Evolutionary conservation across 257 asterid genomes (phyloP).

Genomic region (Verbascum thapsus): DNA sequence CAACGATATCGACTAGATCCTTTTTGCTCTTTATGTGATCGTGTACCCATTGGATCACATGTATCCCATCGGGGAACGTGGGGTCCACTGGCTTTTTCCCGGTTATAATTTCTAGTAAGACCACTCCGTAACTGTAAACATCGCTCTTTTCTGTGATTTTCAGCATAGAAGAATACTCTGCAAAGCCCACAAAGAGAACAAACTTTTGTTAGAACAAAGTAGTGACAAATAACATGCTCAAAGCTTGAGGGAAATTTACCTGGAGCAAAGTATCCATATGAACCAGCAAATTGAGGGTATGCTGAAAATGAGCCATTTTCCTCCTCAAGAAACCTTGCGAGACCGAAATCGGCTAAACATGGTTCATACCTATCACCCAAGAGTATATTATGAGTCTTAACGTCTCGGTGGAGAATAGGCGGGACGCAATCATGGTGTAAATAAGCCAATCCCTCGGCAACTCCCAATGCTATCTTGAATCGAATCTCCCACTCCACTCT

Average conservation of each 20-base stretch:
- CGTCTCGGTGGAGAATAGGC: constrained; percentile 59
- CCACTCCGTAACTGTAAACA: constrained; percentile 62
- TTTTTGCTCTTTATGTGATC: constrained; percentile 47
- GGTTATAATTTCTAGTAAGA: constrained; percentile 54
- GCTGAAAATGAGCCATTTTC: constrained; percentile 43
- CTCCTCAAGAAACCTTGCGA: constrained; percentile 56
- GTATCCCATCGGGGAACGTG: constrained; percentile 56
- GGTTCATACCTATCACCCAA: constrained; percentile 52
- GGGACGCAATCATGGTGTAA: constrained; percentile 65
- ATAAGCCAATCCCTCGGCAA: constrained; percentile 67
- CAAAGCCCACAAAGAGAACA: constrained; percentile 2
- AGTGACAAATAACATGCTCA: background rate
- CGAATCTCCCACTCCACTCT: constrained; percentile 69
- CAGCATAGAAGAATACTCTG: constrained; percentile 57
- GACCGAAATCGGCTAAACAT: constrained; percentile 61
- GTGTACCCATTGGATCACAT: constrained; percentile 57
- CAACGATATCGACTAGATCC: constrained; percentile 52
- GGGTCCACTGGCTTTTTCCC: constrained; percentile 63
- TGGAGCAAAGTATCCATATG: constrained; percentile 71
- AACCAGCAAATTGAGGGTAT: constrained; percentile 61
- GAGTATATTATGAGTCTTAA: constrained; percentile 51
- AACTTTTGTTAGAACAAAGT: constrained; percentile 6
- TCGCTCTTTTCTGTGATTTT: constrained; percentile 61
- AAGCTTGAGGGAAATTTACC: constrained; percentile 35
- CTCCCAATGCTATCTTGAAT: constrained; percentile 69